Base-by-base conservation (phyloP, 345 rosid genomes). In the Dipteronia dyeriana region DNA sequence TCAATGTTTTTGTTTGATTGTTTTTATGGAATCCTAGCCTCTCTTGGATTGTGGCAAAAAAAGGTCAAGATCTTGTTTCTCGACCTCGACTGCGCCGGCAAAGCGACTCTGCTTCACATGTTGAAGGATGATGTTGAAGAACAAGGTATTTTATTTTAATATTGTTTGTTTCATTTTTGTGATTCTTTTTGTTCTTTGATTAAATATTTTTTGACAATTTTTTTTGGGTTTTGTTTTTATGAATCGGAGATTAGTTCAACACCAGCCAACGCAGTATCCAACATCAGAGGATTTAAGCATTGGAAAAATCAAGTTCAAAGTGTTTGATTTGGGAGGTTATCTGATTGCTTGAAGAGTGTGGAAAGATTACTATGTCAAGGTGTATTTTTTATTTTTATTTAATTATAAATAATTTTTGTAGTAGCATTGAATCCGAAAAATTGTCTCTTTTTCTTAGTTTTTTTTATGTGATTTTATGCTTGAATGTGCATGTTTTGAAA, bases 301-400 rank as follows among this genome's bases (percentile, higher is more conserved):
- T 82, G 97, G 97, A 17, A 84, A 89, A 79, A 92, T 92, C 84
- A 92, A 90, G 82, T 92, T 92, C 57, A 92, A 92, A 85, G 97
- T 92, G 26, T 89, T 92, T 84, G 97, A 92, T 82, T 89, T 92
- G 85, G 95, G 97, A 5, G 97, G 97, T 45, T 95, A 92, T 82
- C 97, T 90, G 85, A 92, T 90, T 84, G 97, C 95, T 45, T 84
- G 97, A 3, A 79, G 97, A 19, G 97, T 92, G n/a, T 92, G 97
- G 97, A 92, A 90, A 77, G 97, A 92, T 86, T 92, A 92, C 81
- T 92, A 90, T 71, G 91, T 95, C 7, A 90, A 92, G n/a, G n/a
- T 93, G 97, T 25, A n/a, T n/a, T n/a, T n/a, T n/a, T n/a, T n/a
- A n/a, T n/a, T n/a, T n/a, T 23, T 26, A 20, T 57, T 64, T 66